Evolutionary conservation across 2,329 filamentous ascomycete genomes (phyloP), one percentile per base, ranked within the genome.

Genomic region (Dactylonectria estremocensis): DNA sequence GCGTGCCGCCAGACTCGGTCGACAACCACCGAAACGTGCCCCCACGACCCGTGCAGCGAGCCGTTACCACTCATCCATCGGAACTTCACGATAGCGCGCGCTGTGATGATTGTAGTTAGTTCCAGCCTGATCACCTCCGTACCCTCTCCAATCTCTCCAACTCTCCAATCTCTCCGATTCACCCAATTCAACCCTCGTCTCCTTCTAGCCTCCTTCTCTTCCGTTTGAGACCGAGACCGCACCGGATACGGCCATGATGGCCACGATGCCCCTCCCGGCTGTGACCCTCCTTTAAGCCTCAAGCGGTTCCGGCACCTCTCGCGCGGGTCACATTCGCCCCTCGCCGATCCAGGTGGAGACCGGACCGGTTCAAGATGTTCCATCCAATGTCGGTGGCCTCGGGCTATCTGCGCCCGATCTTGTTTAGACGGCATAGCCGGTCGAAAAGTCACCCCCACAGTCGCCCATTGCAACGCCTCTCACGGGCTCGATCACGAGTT

Each of bases 361-460:
- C 56, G 56, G 50, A 37, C 66, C 61, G 66, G 66, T 58, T 64
- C 45, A 53, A 68, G 53, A 62, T 61, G 52, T 52, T 50, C 56
- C 61, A 61, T 62, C 45, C 35, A 35, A 58, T 33, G n/a, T 55
- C 61, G 53, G 37, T 43, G 37, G 28, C 31, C 22, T 66, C 64
- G 64, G 64, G 56, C 16, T 59, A 68, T 68, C 58, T 68, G 52
- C 16, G 45, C 48, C 66, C 66, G 66, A 67, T 45, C 8, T 52
- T 16, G 57, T 43, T 61, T 49, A 33, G 58, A 61, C 64, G 64
- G 58, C 46, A 61, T 52, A 40, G 58, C 53, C 64, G 64, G 64
- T 14, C 53, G 37, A 53, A 53, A 57, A 48, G 40, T 49, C 16
- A 56, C 63, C 64, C 64, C 58, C 64, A 61, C 64, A 58, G 28